These are phyloP conservation scores for Ogataea ramenticola DNA, from an alignment of 805 yeast species.

Conservation along the genomic window DNA sequence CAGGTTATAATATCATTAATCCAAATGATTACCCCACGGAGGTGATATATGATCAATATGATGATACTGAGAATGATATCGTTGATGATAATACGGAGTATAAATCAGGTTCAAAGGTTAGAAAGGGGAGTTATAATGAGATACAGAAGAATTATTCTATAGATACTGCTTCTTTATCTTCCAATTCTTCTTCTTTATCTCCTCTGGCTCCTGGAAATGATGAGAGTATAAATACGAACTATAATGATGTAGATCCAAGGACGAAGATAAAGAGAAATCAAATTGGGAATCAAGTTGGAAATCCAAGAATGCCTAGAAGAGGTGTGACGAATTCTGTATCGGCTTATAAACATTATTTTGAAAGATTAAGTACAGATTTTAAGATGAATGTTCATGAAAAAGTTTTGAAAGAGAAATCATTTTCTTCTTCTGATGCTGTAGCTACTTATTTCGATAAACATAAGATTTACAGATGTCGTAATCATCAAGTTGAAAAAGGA, in stretches of 20 bases:
- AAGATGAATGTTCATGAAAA: neutral
- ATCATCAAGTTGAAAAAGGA: neutral
- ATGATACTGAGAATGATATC: neutral
- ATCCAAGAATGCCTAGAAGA: no score
- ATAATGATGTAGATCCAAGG: neutral
- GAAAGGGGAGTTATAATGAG: no score
- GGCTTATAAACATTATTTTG: constrained; percentile 6
- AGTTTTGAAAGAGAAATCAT: constrained; percentile 1
- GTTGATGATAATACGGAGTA: neutral
- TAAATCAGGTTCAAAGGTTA: no score
- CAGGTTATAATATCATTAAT: constrained; percentile 8
- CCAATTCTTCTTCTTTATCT: no score
- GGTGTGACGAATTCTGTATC: constrained; percentile 14
- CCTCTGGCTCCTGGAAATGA: no score
- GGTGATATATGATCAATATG: neutral
- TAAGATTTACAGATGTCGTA: constrained; percentile 9
- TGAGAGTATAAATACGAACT: neutral
- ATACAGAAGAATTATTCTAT: no score
- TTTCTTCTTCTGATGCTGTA: constrained; percentile 5
- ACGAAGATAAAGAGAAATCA: neutral
- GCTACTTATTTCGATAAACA: constrained; percentile 17
- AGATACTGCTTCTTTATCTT: no score
- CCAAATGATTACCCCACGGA: neutral
- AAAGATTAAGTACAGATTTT: neutral
- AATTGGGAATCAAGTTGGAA: no score